Evolutionary conservation across 495 filamentous ascomycete genomes (phyloP).

Genomic region (Corynascus novoguineensis): DNA sequence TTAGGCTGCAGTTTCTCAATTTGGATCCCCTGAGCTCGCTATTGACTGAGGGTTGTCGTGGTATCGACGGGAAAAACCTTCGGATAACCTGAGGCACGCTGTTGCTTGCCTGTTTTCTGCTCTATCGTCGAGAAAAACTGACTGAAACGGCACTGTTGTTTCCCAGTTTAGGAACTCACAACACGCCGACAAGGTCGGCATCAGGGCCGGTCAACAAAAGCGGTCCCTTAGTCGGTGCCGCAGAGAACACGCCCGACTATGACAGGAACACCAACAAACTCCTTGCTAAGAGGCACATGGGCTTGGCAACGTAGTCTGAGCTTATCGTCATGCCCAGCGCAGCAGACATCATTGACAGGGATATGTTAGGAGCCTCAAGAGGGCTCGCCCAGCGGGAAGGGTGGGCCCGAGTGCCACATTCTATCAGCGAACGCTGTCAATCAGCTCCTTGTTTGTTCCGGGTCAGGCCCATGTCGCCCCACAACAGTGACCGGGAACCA

Average conservation of each 20-base stretch:
- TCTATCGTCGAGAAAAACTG: not conserved
- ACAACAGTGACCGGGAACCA: not conserved
- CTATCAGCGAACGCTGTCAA: no score
- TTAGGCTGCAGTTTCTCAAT: no score
- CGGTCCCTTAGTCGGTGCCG: conserved; percentile 6
- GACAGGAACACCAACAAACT: conserved; percentile 15
- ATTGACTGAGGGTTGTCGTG: not conserved
- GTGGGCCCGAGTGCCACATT: conserved; percentile 3
- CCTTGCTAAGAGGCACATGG: not conserved
- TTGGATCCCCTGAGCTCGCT: not conserved
- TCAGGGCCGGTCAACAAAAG: conserved; percentile 11
- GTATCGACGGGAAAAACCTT: not conserved
- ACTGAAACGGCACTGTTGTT: conserved; percentile 1
- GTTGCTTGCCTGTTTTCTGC: not conserved
- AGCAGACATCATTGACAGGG: conserved; percentile 28
- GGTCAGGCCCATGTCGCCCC: conserved; percentile 8
- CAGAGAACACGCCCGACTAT: conserved; percentile 12
- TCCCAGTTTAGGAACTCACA: conserved; percentile 6
- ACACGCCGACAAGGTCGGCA: not conserved
- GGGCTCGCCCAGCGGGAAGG: not conserved
- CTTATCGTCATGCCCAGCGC: conserved; percentile 14
- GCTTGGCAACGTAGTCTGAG: conserved; percentile 15
- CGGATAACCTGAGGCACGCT: not conserved
- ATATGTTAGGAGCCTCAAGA: no score
- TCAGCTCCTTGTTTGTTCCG: not conserved